Conservation (phyloP, 257 asterid species). For the Gardenia jasminoides region DNA sequence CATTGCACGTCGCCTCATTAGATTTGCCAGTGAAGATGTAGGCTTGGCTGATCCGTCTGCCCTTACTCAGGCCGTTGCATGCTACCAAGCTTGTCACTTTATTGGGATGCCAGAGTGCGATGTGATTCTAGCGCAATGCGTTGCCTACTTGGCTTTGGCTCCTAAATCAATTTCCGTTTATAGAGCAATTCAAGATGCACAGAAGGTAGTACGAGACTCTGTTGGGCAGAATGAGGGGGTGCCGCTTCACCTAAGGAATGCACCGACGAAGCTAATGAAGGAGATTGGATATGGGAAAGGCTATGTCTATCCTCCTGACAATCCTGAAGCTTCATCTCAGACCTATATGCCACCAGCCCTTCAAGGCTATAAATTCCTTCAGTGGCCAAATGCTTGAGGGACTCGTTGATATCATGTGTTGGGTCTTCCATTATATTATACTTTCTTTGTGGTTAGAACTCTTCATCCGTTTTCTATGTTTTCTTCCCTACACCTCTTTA, state of each 20-base stretch:
- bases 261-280: conserved; percentile 89
- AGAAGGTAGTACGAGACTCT: conserved; percentile 64
- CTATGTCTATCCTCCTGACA: conserved; percentile 72
- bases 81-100: conserved; percentile 82
- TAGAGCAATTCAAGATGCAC: conserved; percentile 56
- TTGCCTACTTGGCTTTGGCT: conserved; percentile 68
- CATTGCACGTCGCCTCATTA: conserved; percentile 66
- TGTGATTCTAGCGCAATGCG: conserved; percentile 72
- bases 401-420: not conserved
- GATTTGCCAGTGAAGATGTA: conserved; percentile 77
- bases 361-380: conserved; percentile 58
- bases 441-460: not conserved
- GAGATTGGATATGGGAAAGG: conserved; percentile 76
- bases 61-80: conserved; percentile 70
- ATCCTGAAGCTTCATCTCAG: conserved; percentile 43
- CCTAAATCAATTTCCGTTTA: conserved; percentile 72
- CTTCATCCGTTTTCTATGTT: not conserved
- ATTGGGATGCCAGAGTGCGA: conserved; percentile 87
- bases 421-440: not conserved
- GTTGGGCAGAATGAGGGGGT: conserved; percentile 81
- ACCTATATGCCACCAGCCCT: conserved; percentile 67
- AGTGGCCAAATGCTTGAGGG: conserved; percentile 44
- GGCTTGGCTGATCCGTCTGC: conserved; percentile 85
- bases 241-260: conserved; percentile 83
- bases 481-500: not conserved